Conservation (phyloP, 306 rosid genomes). For the Malus asiatica region DNA sequence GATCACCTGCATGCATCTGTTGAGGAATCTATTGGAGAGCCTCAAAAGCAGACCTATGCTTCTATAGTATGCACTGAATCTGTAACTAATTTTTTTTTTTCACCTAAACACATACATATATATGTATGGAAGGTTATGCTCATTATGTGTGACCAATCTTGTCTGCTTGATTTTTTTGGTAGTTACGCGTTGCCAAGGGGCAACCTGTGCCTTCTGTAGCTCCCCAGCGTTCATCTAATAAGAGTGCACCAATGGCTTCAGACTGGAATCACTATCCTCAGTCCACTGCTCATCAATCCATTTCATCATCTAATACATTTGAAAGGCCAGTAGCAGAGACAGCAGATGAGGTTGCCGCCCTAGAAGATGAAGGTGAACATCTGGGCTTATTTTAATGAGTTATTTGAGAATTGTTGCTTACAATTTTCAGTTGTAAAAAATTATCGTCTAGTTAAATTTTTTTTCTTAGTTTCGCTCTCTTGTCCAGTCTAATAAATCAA, state of each 20-base stretch:
- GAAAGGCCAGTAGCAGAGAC: conserved; percentile 33
- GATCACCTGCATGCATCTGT: conserved; percentile 54
- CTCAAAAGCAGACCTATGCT: conserved; percentile 92
- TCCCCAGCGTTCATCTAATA: conserved; percentile 29
- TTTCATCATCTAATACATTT: conserved; percentile 9
- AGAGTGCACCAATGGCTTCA: conserved; percentile 25
- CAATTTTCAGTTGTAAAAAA: not conserved
- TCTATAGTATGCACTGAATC: conserved; percentile 62
- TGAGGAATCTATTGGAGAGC: conserved; percentile 80
- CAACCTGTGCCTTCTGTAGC: conserved; percentile 29
- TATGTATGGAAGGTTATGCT: not conserved
- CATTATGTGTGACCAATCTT: conserved; percentile 23
- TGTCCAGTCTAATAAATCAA: not conserved
- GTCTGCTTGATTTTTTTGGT: conserved; percentile 21
- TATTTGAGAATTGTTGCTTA: not conserved
- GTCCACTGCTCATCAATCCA: conserved; percentile 22
- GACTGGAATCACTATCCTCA: conserved; percentile 35
- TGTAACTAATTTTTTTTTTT: not conserved
- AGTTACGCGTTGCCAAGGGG: conserved; percentile 84
- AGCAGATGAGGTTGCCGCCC: conserved; percentile 27
- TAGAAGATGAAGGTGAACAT: conserved; percentile 43
- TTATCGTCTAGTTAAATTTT: not conserved
- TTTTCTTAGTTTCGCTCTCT: not conserved
- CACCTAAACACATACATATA: not conserved
- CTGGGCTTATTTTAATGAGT: not conserved